These are phyloP conservation scores for Gynandropsis gynandra DNA, from an alignment of 345 rosid species.

Conservation along the genomic window DNA sequence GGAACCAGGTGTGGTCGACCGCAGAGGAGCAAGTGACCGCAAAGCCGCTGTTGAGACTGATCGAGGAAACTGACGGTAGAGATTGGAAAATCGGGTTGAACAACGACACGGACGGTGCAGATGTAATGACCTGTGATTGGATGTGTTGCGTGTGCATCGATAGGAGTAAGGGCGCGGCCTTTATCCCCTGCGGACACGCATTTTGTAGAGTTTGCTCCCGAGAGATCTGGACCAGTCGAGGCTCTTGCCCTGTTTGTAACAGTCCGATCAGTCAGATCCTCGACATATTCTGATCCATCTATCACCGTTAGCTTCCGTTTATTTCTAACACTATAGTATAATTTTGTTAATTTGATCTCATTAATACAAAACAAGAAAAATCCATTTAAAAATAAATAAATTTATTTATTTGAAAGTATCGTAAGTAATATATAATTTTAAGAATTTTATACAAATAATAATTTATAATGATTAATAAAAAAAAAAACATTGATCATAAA, in stretches of 20 bases:
- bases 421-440: no score
- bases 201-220: conserved; percentile 57
- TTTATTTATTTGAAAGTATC: no score
- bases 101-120: conserved; percentile 63
- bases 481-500: no score
- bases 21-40: conserved; percentile 3
- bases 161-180: conserved; percentile 63
- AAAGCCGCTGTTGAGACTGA: conserved; percentile 56
- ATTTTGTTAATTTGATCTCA: no score
- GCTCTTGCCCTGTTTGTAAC: conserved; percentile 56
- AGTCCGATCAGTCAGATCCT: conserved; percentile 50
- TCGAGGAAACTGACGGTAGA: conserved; percentile 63
- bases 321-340: background rate
- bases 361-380: no score
- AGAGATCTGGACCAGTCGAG: conserved; percentile 45
- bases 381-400: no score
- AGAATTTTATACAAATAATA: no score
- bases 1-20: conserved; percentile 25
- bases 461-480: no score
- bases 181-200: conserved; percentile 71
- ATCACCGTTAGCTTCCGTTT: background rate
- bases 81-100: conserved; percentile 40
- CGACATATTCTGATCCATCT: conserved; percentile 35
- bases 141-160: conserved; percentile 79
- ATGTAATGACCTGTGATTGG: conserved; percentile 29